Evolutionary conservation across 495 filamentous ascomycete species (phyloP), one percentile per base, ranked within the genome.

Genomic region (Aspergillus taichungensis): DNA sequence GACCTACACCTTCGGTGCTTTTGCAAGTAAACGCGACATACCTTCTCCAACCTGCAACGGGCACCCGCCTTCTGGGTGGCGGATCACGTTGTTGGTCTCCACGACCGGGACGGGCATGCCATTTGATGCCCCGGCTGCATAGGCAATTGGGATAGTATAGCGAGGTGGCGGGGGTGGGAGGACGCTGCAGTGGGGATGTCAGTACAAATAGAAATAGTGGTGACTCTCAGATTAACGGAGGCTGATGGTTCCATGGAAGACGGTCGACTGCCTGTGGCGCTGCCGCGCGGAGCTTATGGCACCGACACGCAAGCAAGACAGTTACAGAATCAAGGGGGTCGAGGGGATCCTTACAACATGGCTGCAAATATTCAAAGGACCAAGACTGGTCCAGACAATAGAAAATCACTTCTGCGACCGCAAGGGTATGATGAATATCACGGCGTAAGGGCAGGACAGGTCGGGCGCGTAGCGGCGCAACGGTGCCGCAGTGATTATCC

Each of bases 31-130:
- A 4, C 18, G 18, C 18, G 18, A 24, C 18, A 24, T 24, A 88
- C 89, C 92, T 82, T 98, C 92, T 64, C 92, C 92, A 30, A 88
- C 90, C 40, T 94, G 80, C 44, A 98, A 77, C 33, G 87, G 81
- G 51, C 69, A 73, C 13, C 69, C 69, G 29, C 84, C 84, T 39
- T 80, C 77, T 12, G 89, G 88, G 61, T 87, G 84, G 32, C 74
- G 74, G 45, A 98, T 73, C 24, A 80, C 80, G 54, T 97, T 97
- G 64, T 88, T 94, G 40, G 90, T 95, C 71, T 98, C 92, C 53
- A 92, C 80, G 51, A 91, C 78, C 8, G 84, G 83, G 32, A 75
- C 69, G 42, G 72, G 68, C 68, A 79, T 76, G 52, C 79, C 76
- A 57, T 76, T 77, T 45, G 75, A 73, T 51, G 76, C 72, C 55